Evolutionary conservation across 495 filamentous ascomycete genomes (phyloP).

Genomic region (Xanthoparmelia taractica): DNA sequence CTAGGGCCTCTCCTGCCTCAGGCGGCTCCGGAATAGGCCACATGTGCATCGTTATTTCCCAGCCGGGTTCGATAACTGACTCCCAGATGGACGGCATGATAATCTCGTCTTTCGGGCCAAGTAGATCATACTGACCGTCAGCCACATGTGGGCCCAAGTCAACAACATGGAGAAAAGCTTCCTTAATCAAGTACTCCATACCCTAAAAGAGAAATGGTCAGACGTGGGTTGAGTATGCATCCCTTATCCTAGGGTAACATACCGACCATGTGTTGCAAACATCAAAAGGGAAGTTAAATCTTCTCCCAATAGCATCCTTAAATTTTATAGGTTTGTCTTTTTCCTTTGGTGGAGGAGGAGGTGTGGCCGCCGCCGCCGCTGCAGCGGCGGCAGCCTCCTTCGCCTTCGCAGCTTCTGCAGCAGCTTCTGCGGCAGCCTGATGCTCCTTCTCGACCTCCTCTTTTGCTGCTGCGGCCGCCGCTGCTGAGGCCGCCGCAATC

Average conservation of each 20-base stretch:
- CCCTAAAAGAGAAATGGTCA: slow-evolving; percentile 44
- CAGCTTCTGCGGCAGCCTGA: slow-evolving; percentile 29
- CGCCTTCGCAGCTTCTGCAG: slow-evolving; percentile 25
- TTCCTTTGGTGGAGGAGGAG: slow-evolving; percentile 32
- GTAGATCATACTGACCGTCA: slow-evolving; percentile 76
- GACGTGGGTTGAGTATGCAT: not conserved
- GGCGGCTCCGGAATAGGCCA: slow-evolving; percentile 75
- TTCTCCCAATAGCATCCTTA: slow-evolving; percentile 78
- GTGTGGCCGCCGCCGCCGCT: slow-evolving; percentile 33
- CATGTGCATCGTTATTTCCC: slow-evolving; percentile 92
- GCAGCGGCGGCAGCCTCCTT: slow-evolving; percentile 38
- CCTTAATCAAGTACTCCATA: slow-evolving; percentile 79
- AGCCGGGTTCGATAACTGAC: slow-evolving; percentile 75
- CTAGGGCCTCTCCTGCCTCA: slow-evolving; percentile 35
- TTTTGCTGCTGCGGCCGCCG: slow-evolving; percentile 26
- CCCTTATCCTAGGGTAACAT: slow-evolving; percentile 30
- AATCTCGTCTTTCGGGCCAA: slow-evolving; percentile 77
- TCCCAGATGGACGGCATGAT: slow-evolving; percentile 86
- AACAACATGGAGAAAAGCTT: slow-evolving; percentile 81
- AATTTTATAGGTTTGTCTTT: slow-evolving; percentile 67
- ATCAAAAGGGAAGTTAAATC: slow-evolving; percentile 79
- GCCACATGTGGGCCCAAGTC: slow-evolving; percentile 74
- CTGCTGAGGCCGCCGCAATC: slow-evolving; percentile 31
- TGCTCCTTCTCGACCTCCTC: slow-evolving; percentile 31
- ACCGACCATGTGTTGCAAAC: slow-evolving; percentile 75